Evolutionary conservation across 306 rosid species (phyloP).

Genomic region (Prunus mira): DNA sequence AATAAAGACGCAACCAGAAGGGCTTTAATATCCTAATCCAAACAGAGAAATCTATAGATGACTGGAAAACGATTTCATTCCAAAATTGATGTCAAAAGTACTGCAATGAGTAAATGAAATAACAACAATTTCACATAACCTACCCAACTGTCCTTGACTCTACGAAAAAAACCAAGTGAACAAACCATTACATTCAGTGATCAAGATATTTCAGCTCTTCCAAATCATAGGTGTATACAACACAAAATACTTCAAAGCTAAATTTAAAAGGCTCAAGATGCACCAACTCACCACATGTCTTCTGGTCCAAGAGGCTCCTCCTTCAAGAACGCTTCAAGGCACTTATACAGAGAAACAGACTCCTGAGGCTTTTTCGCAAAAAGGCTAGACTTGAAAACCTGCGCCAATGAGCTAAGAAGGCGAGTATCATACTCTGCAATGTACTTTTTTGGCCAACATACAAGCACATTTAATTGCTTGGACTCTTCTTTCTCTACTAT

Average conservation of each 20-base stretch:
- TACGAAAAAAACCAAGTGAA: not conserved
- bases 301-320: constrained; percentile 99
- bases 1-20: not conserved
- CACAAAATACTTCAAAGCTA: not conserved
- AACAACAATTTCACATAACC: not conserved
- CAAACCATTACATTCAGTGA: not conserved
- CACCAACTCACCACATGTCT: constrained; percentile 91
- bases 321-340: constrained; percentile 96
- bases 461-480: constrained; percentile 60
- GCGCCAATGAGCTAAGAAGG: constrained; percentile 67
- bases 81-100: not conserved
- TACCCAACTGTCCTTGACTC: not conserved
- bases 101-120: not conserved
- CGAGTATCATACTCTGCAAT: constrained; percentile 51
- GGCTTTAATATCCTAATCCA: not conserved
- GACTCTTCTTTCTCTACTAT: constrained; percentile 39
- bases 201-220: not conserved
- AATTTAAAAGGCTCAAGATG: constrained; percentile 19
- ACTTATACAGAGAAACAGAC: constrained; percentile 78
- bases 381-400: constrained; percentile 81
- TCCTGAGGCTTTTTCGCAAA: constrained; percentile 73
- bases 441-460: constrained; percentile 75
- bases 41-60: not conserved
- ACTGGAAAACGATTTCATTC: not conserved
- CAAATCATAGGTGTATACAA: not conserved